Evolutionary conservation across 495 filamentous ascomycete species (phyloP).

Genomic region (Aspergillus saccharolyticus): DNA sequence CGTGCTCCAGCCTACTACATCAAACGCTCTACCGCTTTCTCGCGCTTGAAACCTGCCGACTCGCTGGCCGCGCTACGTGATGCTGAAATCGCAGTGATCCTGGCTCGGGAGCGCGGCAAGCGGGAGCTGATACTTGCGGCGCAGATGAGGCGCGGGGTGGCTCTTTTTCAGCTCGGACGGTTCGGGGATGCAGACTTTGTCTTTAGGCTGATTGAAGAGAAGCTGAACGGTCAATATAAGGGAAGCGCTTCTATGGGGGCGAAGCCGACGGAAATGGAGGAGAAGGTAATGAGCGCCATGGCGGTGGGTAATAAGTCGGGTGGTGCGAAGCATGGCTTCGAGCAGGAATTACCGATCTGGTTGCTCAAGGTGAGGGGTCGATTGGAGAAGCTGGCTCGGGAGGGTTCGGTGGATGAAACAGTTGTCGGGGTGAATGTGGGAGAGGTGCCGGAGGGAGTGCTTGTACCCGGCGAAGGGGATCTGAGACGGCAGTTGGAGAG

Average conservation of each 20-base stretch:
- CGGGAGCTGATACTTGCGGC: conserved; percentile 74
- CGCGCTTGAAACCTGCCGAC: conserved; percentile 55
- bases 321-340: conserved; percentile 54
- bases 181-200: conserved; percentile 75
- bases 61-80: conserved; percentile 62
- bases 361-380: conserved; percentile 18
- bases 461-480: conserved; percentile 40
- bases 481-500: conserved; percentile 31
- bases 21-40: conserved; percentile 78
- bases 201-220: conserved; percentile 59
- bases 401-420: conserved; percentile 46
- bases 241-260: too few species aligned
- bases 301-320: conserved; percentile 3
- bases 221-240: too few species aligned
- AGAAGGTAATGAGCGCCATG: conserved; percentile 28
- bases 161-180: conserved; percentile 63
- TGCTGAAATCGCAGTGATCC: conserved; percentile 68
- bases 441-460: conserved; percentile 56
- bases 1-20: conserved; percentile 78
- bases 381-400: conserved; percentile 40
- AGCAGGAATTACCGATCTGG: conserved; percentile 27
- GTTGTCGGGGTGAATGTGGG: conserved; percentile 51
- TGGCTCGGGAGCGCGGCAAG: conserved; percentile 68
- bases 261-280: conserved; percentile 24
- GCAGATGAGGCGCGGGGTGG: conserved; percentile 74